Percentiles rank a stretch among this genome's conserved stretches.
These are phyloP conservation scores for Marsdenia floribunda DNA, from an alignment of 257 asterid genomes.

Conservation along the genomic window DNA sequence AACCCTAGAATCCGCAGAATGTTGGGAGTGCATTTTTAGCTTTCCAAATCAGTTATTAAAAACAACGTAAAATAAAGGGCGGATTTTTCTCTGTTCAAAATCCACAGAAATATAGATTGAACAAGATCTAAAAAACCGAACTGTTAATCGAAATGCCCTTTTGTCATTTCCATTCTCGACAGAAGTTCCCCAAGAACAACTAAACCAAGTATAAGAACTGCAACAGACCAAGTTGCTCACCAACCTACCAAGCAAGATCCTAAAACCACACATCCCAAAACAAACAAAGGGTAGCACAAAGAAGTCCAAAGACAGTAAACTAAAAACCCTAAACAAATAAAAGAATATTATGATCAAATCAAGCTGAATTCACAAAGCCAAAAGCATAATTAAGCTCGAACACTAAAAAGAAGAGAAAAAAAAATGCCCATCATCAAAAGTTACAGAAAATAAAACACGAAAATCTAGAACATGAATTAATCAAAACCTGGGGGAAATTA, in stretches of 20 bases:
- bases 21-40: background rate
- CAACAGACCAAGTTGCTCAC: background rate
- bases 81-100: background rate
- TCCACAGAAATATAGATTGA: background rate
- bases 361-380: background rate
- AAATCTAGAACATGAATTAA: background rate
- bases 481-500: slow-evolving; percentile 30
- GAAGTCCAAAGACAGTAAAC: background rate
- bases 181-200: background rate
- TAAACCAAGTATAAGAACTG: background rate
- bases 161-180: background rate
- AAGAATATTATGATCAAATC: background rate
- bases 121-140: background rate
- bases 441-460: background rate
- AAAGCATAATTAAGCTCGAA: background rate
- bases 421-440: background rate
- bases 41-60: background rate
- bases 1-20: background rate
- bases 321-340: background rate
- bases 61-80: too few species aligned
- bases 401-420: background rate
- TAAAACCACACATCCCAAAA: background rate
- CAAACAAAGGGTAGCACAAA: background rate
- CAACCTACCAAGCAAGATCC: background rate
- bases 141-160: background rate